Base-by-base conservation (phyloP, 192 early-diverging fungal genomes). In the Rhizophlyctis rosea region DNA sequence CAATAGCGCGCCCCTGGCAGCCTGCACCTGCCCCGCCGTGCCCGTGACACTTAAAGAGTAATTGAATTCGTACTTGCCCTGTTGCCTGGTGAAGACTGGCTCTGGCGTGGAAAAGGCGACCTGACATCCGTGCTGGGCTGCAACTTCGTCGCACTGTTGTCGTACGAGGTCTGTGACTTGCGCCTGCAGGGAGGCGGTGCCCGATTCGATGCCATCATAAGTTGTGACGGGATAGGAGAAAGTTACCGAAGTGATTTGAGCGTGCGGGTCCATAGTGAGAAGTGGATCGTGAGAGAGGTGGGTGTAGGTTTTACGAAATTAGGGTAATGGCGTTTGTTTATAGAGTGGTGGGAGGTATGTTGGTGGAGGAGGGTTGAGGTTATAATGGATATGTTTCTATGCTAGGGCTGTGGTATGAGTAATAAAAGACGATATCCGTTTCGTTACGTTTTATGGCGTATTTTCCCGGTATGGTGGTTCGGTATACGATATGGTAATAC, bases 11-110 rank as follows among this genome's bases (percentile, higher is more conserved):
- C 54, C 64, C 31, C 72, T 51, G 4, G 70, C 63, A 9, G 32
- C 29, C 48, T 48, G 44, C 28, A 70, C 77, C 18, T 28, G 52
- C 11, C 27, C 52, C 18, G 58, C 27, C 25, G 67, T 33, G 9
- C 77, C 77, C 34, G 65, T 55, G 21, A 79, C 57, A 23, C 50
- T 50, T 33, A 76, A 34, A 44, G 63, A 58, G 29, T 66, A 59
- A 9, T 53, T 25, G 11, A 71, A 47, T 36, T 70, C 69, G 24
- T 32, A 34, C 16, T 59, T 64, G 50, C 73, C 73, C 34, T 71
- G 47, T 27, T 55, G 33, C 27, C 66, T 47, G 24, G 50, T 67
- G 25, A 62, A 25, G 23, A 55, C 33, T 34, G 51, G n/a, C 29
- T 70, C 69, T 4, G 69, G 73, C n/a, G 53, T 32, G 1, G 57